A percentile compares a stretch with the other conserved stretches of the same genome.
Evolutionary conservation across 176 grass and related monocot genomes (phyloP).

Genomic region (Paspalum notatum): DNA sequence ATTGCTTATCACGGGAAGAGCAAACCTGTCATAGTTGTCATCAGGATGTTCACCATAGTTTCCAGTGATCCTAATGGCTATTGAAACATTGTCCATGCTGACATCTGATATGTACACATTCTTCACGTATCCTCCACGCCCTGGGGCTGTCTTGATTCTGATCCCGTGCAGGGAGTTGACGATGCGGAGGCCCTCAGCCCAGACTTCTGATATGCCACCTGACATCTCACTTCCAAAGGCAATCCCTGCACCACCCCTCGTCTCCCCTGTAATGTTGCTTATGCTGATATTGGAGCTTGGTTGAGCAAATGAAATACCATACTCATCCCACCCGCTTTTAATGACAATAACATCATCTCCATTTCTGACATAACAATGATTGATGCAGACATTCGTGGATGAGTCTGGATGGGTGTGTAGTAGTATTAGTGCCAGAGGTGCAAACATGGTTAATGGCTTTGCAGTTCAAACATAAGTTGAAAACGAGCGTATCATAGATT

Average conservation of each 20-base stretch:
- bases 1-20: conserved; percentile 73
- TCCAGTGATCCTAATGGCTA: conserved; percentile 84
- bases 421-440: conserved; percentile 21
- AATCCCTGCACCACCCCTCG: conserved; percentile 71
- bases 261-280: conserved; percentile 61
- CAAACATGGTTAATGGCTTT: conserved; percentile 7
- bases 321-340: conserved; percentile 97
- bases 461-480: background rate
- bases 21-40: conserved; percentile 69
- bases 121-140: conserved; percentile 80
- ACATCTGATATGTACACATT: conserved; percentile 74
- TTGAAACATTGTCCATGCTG: conserved; percentile 75
- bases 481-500: background rate
- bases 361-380: conserved; percentile 84
- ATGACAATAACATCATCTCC: conserved; percentile 83
- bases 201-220: conserved; percentile 77
- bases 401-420: conserved; percentile 50
- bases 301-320: conserved; percentile 80
- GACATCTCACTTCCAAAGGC: conserved; percentile 99
- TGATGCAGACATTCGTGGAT: conserved; percentile 83
- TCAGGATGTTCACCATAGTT: conserved; percentile 81
- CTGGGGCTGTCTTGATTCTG: conserved; percentile 82
- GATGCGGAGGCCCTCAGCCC: conserved; percentile 62
- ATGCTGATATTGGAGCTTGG: conserved; percentile 96
- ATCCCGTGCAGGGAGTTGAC: conserved; percentile 82